These are phyloP conservation scores for Taphrina wiesneri DNA, from an alignment of 1,139 yeast species.

Conservation along the genomic window DNA sequence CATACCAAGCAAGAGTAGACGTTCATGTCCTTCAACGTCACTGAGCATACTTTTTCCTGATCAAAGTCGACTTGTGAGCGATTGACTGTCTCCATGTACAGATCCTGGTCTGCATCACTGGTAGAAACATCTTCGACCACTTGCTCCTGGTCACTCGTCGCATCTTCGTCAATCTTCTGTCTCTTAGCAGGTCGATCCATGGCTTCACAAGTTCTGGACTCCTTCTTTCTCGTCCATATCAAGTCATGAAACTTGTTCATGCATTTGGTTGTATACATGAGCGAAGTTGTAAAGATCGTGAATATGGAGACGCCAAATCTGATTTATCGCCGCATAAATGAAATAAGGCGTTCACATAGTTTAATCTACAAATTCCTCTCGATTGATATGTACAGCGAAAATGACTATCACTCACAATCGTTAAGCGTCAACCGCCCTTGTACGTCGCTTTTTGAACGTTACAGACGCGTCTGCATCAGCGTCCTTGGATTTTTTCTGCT, in stretches of 20 bases:
- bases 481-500: slow-evolving; percentile 13
- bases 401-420: neutral
- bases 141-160: neutral
- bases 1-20: slow-evolving; percentile 73
- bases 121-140: neutral
- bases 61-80: slow-evolving; percentile 66
- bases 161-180: neutral
- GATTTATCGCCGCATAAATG: neutral
- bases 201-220: neutral
- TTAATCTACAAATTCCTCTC: too few species aligned
- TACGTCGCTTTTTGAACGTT: neutral
- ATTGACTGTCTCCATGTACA: slow-evolving; percentile 60
- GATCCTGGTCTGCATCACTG: slow-evolving; percentile 27
- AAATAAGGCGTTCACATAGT: neutral
- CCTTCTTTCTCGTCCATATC: neutral
- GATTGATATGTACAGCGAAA: neutral
- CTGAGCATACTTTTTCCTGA: slow-evolving; percentile 64
- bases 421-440: neutral
- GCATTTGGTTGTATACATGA: too few species aligned
- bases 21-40: slow-evolving; percentile 60
- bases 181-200: neutral
- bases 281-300: too few species aligned
- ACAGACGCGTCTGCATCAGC: neutral
- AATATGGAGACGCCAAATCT: neutral
- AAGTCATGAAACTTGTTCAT: too few species aligned